phyloP scores from a whole-genome alignment of 2,329 filamentous ascomycete genomes.

The Basipetospora chlamydospora region DNA sequence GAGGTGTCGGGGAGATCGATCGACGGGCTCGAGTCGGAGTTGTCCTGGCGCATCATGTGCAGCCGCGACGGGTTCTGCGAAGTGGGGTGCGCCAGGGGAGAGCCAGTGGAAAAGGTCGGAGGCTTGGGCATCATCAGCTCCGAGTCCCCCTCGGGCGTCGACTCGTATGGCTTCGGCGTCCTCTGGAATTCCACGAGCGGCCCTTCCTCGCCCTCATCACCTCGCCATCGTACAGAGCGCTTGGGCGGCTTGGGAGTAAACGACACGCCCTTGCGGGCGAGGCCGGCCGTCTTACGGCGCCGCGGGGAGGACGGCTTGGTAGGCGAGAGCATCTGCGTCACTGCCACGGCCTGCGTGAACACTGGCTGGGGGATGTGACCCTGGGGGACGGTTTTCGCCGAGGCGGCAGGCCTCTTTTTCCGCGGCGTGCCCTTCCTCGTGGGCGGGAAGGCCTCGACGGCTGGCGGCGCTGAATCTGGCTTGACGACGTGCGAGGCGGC shows the following conservation, averaged over 20 bases:
- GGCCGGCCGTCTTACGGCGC: conserved; percentile 52
- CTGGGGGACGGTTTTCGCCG: conserved; percentile 8
- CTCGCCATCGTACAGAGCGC: conserved; percentile 78
- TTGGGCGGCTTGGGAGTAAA: conserved; percentile 66
- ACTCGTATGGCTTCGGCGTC: conserved; percentile 57
- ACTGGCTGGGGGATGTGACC: too few relatives aligned
- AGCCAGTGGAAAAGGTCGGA: too few relatives aligned
- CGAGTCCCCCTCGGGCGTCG: conserved; percentile 24
- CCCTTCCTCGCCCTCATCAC: conserved; percentile 75
- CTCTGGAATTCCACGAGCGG: conserved; percentile 81
- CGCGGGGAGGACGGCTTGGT: conserved; percentile 61
- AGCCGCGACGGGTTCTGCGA: too few relatives aligned
- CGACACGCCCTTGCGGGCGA: conserved; percentile 51
- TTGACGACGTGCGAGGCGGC: conserved; percentile 77
- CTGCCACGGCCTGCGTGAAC: conserved; percentile 8
- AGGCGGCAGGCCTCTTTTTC: conserved; percentile 36
- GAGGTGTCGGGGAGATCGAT: conserved; percentile 38
- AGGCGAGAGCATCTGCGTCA: conserved; percentile 35
- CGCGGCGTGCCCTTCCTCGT: conserved; percentile 63
- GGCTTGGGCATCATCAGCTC: too few relatives aligned
- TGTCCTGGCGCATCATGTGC: conserved; percentile 12
- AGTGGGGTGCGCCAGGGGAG: too few relatives aligned
- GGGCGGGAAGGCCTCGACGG: conserved; percentile 45
- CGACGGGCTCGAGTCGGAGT: conserved; percentile 42
- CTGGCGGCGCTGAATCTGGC: conserved; percentile 56